A percentile compares a stretch with the other conserved stretches of the same genome.
These are phyloP conservation scores for Endotrypanum monterogeii DNA, from an alignment of 208 protist genomes.

Conservation along the genomic window DNA sequence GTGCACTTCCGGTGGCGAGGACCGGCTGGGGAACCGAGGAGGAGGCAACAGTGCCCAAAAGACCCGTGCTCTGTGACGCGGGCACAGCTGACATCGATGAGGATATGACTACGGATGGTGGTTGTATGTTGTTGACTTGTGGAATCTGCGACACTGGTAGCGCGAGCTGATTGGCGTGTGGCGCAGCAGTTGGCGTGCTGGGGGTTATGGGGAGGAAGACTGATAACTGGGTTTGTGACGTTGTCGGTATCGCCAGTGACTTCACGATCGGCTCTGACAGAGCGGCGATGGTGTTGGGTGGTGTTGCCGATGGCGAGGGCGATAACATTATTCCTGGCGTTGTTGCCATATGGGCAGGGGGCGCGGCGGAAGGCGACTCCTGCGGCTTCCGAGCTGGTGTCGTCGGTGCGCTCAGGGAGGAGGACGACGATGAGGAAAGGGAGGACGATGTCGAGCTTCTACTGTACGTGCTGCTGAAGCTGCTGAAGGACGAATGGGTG, in stretches of 20 bases:
- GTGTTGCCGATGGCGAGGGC: not conserved
- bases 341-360: not conserved
- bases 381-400: not conserved
- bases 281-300: not conserved
- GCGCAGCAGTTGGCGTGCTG: not conserved
- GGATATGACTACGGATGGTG: not conserved
- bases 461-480: constrained; percentile 19
- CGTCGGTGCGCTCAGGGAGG: constrained; percentile 9
- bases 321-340: not conserved
- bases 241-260: not conserved
- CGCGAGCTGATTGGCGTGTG: not conserved
- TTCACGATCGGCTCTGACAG: not conserved
- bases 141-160: constrained; percentile 16
- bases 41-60: not conserved
- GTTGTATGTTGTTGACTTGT: not conserved
- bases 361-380: not conserved
- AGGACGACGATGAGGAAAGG: constrained; percentile 1
- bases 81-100: constrained; percentile 3
- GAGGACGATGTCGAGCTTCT: constrained; percentile 20
- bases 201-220: not conserved
- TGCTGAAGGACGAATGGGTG: constrained; percentile 23
- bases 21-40: not conserved
- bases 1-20: not conserved
- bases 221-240: not conserved
- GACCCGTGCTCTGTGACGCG: not conserved